Evolutionary conservation across 345 rosid genomes (phyloP), one percentile per base, ranked within the genome.

Genomic region (Aquilaria yunnanensis): DNA sequence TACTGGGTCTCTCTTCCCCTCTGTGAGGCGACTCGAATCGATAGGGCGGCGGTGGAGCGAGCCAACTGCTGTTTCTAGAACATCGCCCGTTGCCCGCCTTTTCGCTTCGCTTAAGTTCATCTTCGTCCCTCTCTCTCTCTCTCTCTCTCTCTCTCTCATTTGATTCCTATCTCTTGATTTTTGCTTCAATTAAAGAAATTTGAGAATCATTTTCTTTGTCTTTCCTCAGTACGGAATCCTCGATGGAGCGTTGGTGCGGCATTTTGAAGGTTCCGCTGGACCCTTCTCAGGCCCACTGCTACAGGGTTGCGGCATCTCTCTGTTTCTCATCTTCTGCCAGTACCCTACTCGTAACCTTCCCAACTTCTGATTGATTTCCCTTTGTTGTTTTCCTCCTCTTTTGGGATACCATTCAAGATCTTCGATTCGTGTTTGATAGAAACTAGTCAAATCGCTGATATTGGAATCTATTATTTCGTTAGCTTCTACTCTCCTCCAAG

Each of bases 221-320:
- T 59, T 62, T 23, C 50, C 8, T 37, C 43, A 37, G 23, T 16
- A 16, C 23, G 23, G 23, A 32, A 14, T 6, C 12, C 12, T 59
- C 32, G 46, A 89, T 87, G 96, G 91, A 77, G 6, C 86, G 83
- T 1, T 92, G 89, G 96, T 69, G 77, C 3, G 78, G 82, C 41
- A 62, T 81, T 61, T 63, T 89, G 63, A 92, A 78, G 83, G 83
- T 81, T 72, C 90, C 85, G 0, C 51, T 85, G 66, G 47, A 67
- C 70, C 60, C 68, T 2, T 58, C 31, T 14, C 37, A 66, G 64
- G 33, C 9, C 23, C 60, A 58, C 43, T 58, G 45, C 61, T 86
- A 78, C 80, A 75, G 79, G 67, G 87, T 93, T 47, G 92, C 88
- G 9, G 88, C 82, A 3, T 84, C 92, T 70, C 85, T 92, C 70